Conservation (phyloP, 495 filamentous ascomycete species). For the Hapsidospora chrysogenum region DNA sequence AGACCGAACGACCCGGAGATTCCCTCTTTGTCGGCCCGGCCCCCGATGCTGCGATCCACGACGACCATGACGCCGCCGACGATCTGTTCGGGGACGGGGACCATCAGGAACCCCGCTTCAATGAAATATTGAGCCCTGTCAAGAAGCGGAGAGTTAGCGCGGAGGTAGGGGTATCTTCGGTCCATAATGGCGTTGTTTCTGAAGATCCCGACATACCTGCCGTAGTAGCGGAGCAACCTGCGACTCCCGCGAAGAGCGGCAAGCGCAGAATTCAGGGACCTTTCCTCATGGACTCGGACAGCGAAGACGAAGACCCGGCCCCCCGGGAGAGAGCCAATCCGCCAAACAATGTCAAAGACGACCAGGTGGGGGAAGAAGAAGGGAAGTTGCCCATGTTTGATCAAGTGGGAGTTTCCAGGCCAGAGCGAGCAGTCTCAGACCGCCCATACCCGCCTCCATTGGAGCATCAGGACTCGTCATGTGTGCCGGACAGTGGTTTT, state of each 20-base stretch:
- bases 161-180: no score
- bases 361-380: no score
- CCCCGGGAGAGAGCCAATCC: no score
- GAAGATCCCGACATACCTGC: no score
- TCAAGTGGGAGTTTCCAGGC: no score
- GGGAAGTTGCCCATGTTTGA: no score
- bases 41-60: not conserved
- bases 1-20: slow-evolving; percentile 16
- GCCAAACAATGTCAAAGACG: no score
- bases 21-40: slow-evolving; percentile 9
- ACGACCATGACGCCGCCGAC: slow-evolving; percentile 1
- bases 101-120: slow-evolving; percentile 4
- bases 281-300: slow-evolving; percentile 54
- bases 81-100: slow-evolving; percentile 9
- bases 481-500: slow-evolving; percentile 23
- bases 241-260: not conserved
- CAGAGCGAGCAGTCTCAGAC: not conserved
- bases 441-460: slow-evolving; percentile 15
- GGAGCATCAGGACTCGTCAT: slow-evolving; percentile 28
- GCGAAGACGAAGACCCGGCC: slow-evolving; percentile 39
- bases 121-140: slow-evolving; percentile 8
- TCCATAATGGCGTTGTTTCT: not conserved
- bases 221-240: no score
- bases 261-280: slow-evolving; percentile 22
- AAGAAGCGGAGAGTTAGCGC: slow-evolving; percentile 14